Conservation (phyloP, 805 yeast species). For the Pichia phayaonensis region DNA sequence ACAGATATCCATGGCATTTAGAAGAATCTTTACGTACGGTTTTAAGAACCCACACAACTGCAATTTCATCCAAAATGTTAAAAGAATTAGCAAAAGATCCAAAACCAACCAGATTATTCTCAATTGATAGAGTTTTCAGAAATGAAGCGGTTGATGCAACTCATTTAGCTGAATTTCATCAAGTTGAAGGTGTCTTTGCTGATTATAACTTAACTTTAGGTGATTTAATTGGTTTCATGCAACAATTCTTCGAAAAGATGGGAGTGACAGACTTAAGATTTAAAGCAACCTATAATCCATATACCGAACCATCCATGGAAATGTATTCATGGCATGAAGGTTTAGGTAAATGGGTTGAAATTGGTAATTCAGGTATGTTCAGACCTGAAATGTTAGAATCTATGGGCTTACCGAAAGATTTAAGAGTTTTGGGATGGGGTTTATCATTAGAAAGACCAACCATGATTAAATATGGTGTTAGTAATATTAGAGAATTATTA, state of each 20-base stretch:
- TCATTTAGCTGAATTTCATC: conserved; percentile 98
- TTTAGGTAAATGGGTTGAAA: conserved; percentile 95
- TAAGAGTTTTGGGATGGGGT: conserved; percentile 97
- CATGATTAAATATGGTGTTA: conserved; percentile 95
- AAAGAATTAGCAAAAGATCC: conserved; percentile 83
- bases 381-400: conserved; percentile 98
- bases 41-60: conserved; percentile 95
- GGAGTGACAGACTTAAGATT: conserved; percentile 93
- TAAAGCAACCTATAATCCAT: conserved; percentile 98
- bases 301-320: conserved; percentile 98
- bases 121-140: conserved; percentile 97
- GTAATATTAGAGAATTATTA: conserved; percentile 90
- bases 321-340: conserved; percentile 96
- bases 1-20: conserved; percentile 95
- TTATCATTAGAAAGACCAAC: conserved; percentile 96
- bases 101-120: conserved; percentile 83
- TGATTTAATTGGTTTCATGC: conserved; percentile 96
- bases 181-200: conserved; percentile 98
- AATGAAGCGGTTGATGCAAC: conserved; percentile 99
- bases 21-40: conserved; percentile 88
- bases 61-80: conserved; percentile 83
- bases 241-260: conserved; percentile 92
- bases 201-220: conserved; percentile 93
- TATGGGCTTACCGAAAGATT: conserved; percentile 93
- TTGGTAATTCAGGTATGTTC: conserved; percentile 99